Base-by-base conservation (phyloP, 805 yeast genomes). In the Wickerhamiella spandovensis region DNA sequence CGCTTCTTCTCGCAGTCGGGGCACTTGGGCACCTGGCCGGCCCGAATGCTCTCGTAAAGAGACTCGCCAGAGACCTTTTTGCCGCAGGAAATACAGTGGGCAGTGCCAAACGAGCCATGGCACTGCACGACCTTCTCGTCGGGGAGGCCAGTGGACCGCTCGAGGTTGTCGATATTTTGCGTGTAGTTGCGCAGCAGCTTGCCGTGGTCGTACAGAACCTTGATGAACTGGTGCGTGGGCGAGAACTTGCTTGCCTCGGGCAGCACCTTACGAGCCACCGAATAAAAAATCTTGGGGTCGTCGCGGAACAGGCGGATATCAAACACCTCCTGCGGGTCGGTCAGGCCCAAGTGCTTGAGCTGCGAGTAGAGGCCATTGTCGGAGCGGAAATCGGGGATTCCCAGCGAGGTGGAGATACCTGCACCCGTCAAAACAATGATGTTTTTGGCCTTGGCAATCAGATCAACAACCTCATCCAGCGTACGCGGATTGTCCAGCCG, bases 321-420 rank as follows among this genome's bases (percentile, higher is more conserved):
- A 64, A 88, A 88, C 43, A 87, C 95, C 58, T 85, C 90, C 62
- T 88, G 96, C 0, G 97, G 96, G 58, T 88, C 96, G 47, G 74
- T 76, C 32, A 88, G 67, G 0, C 92, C 89, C 50, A 85, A 65
- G 58, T 76, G 74, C 48, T 74, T 72, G 57, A 89, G 73, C 58
- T 75, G 76, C 1, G 85, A 73, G 65, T 88, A 88, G 49, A 88
- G 75, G 46, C 97, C 97, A 55, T 81, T 73, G n/a, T 85, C 79
- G 0, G 95, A 86, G 62, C 97, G 74, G 67, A 88, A 87, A 67
- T 87, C 96, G 0, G 96, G 96, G 49, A 87, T 88, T 7, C 96
- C 96, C 49, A 87, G 67, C 1, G 87, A 78, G 2, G 96, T 87
- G 35, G 94, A 84, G 49, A 88, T 86, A 22, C 97, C 97, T 0